phyloP scores from a whole-genome alignment of 495 filamentous ascomycete species.

The Sabuloglossum arenarium region DNA sequence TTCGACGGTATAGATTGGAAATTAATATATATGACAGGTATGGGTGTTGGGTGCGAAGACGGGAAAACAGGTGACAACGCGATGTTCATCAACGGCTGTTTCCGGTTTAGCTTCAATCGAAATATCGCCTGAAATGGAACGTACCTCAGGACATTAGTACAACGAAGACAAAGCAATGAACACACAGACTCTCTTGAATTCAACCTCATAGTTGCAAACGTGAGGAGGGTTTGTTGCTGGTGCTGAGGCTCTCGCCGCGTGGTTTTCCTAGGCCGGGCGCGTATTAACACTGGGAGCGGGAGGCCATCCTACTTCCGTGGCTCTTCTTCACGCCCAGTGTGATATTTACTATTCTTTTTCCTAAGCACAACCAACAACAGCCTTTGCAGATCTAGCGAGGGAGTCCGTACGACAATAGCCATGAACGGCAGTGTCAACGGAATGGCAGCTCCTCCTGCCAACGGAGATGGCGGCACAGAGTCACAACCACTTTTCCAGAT shows the following conservation, averaged over 20 bases:
- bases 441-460: neutral
- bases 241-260: neutral
- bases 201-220: neutral
- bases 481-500: constrained; percentile 23
- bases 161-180: neutral
- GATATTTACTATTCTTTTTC: neutral
- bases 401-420: neutral
- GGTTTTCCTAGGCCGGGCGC: neutral
- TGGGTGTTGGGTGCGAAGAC: neutral
- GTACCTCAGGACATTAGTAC: neutral
- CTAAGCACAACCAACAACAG: neutral
- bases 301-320: neutral
- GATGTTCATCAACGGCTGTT: neutral
- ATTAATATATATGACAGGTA: neutral
- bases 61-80: constrained; percentile 1
- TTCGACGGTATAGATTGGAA: neutral
- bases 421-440: neutral
- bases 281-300: neutral
- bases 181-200: neutral
- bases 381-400: neutral
- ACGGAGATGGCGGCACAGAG: neutral
- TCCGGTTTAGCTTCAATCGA: neutral
- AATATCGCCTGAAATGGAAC: neutral
- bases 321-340: neutral
- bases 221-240: neutral